A percentile compares a stretch with the other conserved stretches of the same genome.
These are phyloP conservation scores for Venturia nashicola DNA, from an alignment of 2,329 filamentous ascomycete species.

Conservation along the genomic window DNA sequence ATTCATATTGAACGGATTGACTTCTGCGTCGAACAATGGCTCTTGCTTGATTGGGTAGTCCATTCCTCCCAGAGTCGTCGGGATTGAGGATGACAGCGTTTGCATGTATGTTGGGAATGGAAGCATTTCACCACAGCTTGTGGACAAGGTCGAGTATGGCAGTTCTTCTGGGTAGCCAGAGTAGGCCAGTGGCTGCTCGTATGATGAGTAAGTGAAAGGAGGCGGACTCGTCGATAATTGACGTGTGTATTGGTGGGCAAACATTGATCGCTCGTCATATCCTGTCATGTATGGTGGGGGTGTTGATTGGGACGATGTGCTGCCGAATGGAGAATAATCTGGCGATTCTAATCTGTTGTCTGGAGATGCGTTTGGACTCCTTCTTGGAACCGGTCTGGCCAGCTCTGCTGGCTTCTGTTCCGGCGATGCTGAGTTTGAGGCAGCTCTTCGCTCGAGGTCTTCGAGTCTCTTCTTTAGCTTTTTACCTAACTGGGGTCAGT, in stretches of 20 bases:
- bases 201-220: conserved; percentile 55
- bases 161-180: conserved; percentile 38
- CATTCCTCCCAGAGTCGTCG: conserved; percentile 51
- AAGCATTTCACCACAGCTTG: conserved; percentile 23
- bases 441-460: conserved; percentile 70
- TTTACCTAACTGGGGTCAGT: conserved; percentile 50
- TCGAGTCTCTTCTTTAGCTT: conserved; percentile 84
- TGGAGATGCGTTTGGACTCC: not conserved
- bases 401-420: conserved; percentile 45
- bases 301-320: conserved; percentile 4
- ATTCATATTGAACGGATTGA: conserved; percentile 55
- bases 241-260: conserved; percentile 52
- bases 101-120: conserved; percentile 42
- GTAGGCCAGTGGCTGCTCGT: conserved; percentile 54
- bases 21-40: conserved; percentile 43
- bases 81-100: conserved; percentile 28
- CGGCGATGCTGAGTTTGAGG: conserved; percentile 46
- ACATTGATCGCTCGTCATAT: conserved; percentile 54
- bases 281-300: conserved; percentile 49
- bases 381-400: conserved; percentile 19
- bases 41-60: conserved; percentile 53
- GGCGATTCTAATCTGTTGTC: not conserved
- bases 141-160: conserved; percentile 25
- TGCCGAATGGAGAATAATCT: conserved; percentile 3
- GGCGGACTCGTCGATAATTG: conserved; percentile 61